Percentiles rank a stretch among this genome's conserved stretches.
phyloP scores from a whole-genome alignment of 2,329 filamentous ascomycete genomes.

The Hypoxylon sp. region DNA sequence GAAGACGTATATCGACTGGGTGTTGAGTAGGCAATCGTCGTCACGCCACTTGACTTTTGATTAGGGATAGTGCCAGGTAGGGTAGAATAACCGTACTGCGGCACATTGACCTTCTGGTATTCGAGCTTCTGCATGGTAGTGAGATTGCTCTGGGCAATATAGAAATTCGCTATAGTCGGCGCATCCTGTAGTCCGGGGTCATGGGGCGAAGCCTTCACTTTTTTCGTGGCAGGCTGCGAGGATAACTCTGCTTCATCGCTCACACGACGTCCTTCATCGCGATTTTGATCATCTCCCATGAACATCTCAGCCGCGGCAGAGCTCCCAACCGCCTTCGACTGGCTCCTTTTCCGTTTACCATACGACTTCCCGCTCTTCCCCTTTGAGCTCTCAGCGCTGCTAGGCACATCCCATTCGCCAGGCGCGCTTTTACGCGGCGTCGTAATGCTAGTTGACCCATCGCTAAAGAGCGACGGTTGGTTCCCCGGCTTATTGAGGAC shows the following conservation, averaged over 20 bases:
- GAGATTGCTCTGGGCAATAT: constrained; percentile 50
- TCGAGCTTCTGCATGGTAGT: constrained; percentile 53
- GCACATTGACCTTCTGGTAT: constrained; percentile 48
- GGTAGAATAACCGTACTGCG: constrained; percentile 37
- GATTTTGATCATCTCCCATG: constrained; percentile 30
- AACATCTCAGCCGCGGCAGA: constrained; percentile 32
- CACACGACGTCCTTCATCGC: constrained; percentile 15
- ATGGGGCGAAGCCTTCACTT: constrained; percentile 41
- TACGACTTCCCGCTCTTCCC: constrained; percentile 36
- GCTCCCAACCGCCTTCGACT: constrained; percentile 21
- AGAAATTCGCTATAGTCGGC: constrained; percentile 43
- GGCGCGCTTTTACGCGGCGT: constrained; percentile 47
- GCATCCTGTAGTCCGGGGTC: constrained; percentile 36
- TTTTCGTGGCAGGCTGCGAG: constrained; percentile 33
- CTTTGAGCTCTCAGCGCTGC: constrained; percentile 46
- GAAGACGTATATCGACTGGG: constrained; percentile 50
- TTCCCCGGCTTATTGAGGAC: constrained; percentile 36
- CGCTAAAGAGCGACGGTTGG: constrained; percentile 38
- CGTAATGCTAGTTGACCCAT: constrained; percentile 45
- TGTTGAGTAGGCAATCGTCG: constrained; percentile 52
- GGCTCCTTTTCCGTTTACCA: constrained; percentile 39
- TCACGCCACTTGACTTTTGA: constrained; percentile 50
- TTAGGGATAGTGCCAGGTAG: constrained; percentile 40
- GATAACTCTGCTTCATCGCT: constrained; percentile 22
- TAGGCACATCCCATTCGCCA: constrained; percentile 53